Evolutionary conservation across 768 basidiomycete genomes (phyloP), one percentile per base, ranked within the genome.

Genomic region (Astraeus odoratus): DNA sequence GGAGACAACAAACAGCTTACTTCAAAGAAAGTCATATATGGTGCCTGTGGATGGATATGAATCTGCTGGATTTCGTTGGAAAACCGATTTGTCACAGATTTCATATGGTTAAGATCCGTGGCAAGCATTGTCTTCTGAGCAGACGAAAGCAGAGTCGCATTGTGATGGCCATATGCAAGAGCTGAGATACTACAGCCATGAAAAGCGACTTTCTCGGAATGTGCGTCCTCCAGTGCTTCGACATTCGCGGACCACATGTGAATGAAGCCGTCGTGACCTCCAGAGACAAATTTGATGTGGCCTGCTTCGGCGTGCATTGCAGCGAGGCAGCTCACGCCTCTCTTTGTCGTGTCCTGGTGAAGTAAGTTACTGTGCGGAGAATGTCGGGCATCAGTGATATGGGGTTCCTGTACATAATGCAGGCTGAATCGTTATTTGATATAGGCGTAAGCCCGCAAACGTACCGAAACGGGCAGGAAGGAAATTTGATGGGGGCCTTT

Each of bases 11-110:
- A 47, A 51, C 49, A 44, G 57, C 72, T 56, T 51, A 71, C 76
- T 68, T 80, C 75, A 19, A 77, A 58, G 33, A 74, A 57, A 16
- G 69, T 65, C 44, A 79, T 49, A 44, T 67, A 57, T n/a, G 61
- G 58, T 41, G 56, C 63, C 46, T 75, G 66, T 31, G 70, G 71
- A 48, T 74, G 68, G 20, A 69, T 54, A 51, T 77, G 74, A 41
- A 77, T 66, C 42, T 76, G 74, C 44, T 65, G 58, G 20, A 75
- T 57, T 10, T 48, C 54, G 45, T 71, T 68, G 26, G 66, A 72
- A 47, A 73, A 55, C 16, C 55, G 59, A 36, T 63, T 59, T 10
- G 57, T 50, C 41, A 49, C 49, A 38, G 56, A 56, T 25, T 51
- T 52, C 36, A 60, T 54, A 44, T 70, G 65, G 47, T 58, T 61